Conservation (phyloP, 2,329 filamentous ascomycete genomes). For the Pestalotiopsis sp. region DNA sequence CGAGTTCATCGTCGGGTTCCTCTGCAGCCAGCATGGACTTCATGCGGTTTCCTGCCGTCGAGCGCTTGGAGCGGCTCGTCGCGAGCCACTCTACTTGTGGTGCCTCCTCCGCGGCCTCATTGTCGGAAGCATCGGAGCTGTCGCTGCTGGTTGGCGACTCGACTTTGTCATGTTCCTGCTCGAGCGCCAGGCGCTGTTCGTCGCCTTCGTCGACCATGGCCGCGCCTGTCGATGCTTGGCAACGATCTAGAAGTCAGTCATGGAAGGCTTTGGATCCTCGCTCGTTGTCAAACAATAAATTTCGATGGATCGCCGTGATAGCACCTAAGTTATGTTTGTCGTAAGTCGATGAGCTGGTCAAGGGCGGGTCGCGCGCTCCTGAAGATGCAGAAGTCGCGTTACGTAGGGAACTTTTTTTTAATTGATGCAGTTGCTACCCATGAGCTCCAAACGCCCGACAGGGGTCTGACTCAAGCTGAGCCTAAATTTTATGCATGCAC, state of each 20-base stretch:
- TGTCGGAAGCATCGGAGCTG: constrained; percentile 32
- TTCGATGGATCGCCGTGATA: neutral
- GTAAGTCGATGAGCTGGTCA: neutral
- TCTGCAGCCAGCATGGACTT: constrained; percentile 77
- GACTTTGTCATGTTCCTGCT: constrained; percentile 31
- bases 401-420: constrained; percentile 2
- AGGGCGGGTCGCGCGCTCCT: neutral
- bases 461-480: neutral
- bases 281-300: neutral
- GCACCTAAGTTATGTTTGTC: neutral
- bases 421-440: neutral
- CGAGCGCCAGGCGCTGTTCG: constrained; percentile 42
- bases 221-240: neutral
- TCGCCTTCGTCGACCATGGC: constrained; percentile 44
- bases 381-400: constrained; percentile 1
- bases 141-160: constrained; percentile 40
- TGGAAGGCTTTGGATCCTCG: neutral
- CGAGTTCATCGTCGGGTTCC: constrained; percentile 70
- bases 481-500: neutral
- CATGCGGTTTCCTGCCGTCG: constrained; percentile 84
- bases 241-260: neutral
- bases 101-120: constrained; percentile 26
- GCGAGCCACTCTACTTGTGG: constrained; percentile 68
- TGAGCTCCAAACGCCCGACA: neutral
- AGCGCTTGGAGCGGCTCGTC: constrained; percentile 73